phyloP scores from a whole-genome alignment of 805 yeast species.

The Starmerella vaccinii region DNA sequence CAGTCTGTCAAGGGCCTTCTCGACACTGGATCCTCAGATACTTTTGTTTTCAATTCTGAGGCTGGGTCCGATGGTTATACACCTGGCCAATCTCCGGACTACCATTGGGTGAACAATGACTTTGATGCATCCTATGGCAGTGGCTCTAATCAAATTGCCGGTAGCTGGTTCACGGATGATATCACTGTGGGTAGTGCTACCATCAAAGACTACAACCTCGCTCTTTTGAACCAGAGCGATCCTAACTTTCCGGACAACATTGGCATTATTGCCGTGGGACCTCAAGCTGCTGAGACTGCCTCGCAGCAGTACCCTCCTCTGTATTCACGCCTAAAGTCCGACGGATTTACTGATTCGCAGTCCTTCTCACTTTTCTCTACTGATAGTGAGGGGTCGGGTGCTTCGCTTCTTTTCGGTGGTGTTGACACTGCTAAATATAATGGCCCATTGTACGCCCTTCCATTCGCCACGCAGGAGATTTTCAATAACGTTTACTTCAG shows the following conservation, averaged over 20 bases:
- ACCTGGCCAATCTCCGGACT: constrained; percentile 22
- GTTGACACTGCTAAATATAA: constrained; percentile 34
- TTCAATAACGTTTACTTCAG: background rate
- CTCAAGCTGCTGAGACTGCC: constrained; percentile 26
- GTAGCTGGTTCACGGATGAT: constrained; percentile 50
- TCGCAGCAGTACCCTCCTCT: constrained; percentile 20
- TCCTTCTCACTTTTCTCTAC: constrained; percentile 38
- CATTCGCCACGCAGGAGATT: constrained; percentile 13
- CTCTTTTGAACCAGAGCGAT: constrained; percentile 55
- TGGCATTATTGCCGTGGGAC: constrained; percentile 30
- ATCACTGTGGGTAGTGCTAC: constrained; percentile 44
- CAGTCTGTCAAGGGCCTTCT: constrained; percentile 38
- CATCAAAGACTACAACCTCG: constrained; percentile 49
- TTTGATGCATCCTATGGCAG: constrained; percentile 8
- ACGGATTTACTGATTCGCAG: constrained; percentile 33
- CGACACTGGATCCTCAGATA: constrained; percentile 63
- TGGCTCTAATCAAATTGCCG: constrained; percentile 33
- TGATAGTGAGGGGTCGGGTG: constrained; percentile 20
- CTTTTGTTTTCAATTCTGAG: constrained; percentile 44
- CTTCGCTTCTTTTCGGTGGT: constrained; percentile 36
- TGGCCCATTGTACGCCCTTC: constrained; percentile 31
- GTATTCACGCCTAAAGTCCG: constrained; percentile 27
- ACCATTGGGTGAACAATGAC: constrained; percentile 7
- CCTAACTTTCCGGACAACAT: constrained; percentile 41
- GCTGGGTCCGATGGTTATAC: constrained; percentile 23